Base-by-base conservation (phyloP, 2,329 filamentous ascomycete genomes). In the Aspergillus ruber region DNA sequence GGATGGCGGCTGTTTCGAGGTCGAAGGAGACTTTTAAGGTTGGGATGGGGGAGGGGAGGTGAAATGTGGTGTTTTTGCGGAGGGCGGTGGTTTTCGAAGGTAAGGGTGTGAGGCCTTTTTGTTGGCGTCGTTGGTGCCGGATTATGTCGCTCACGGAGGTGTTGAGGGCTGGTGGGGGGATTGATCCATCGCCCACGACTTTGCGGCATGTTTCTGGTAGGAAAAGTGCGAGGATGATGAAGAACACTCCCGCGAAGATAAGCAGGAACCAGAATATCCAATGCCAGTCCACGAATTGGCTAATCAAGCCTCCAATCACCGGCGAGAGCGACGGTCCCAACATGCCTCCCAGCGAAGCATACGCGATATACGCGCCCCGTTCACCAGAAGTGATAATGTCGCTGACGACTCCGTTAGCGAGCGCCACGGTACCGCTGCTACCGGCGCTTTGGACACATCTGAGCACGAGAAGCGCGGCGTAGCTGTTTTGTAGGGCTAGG, bases 231-330 rank as follows among this genome's bases (percentile, higher is more conserved):
- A 81, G 79, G 0, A 76, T 74, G 2, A 84, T 51, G 32, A 85
- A 67, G 62, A 78, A 81, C 0, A 69, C 62, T 3, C 59, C 64
- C 0, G 66, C 57, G 4, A 68, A 68, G 36, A 86, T 83, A 38
- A 78, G 71, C 38, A 84, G 74, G 58, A 86, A 85, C 83, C 83
- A 86, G 59, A 86, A 86, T 46, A 85, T 80, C 46, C 56, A 58
- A 13, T 58, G 71, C 83, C 84, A 87, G 17, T 81, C 79, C 0
- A 85, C 73, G 54, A 78, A 84, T 56, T 86, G 72, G n/a, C 76
- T 76, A 21, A 88, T 64, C 1, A 86, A 53, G 0, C 84, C 85
- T 13, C 85, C 84, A 2, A 87, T 68, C 1, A 85, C 74, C 0
- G 84, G 83, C 0, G 78, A 69, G 0, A 85, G 59, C 3, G 71